These are phyloP conservation scores for Phytophthora pisi DNA, from an alignment of 352 stramenopile genomes.

Conservation along the genomic window DNA sequence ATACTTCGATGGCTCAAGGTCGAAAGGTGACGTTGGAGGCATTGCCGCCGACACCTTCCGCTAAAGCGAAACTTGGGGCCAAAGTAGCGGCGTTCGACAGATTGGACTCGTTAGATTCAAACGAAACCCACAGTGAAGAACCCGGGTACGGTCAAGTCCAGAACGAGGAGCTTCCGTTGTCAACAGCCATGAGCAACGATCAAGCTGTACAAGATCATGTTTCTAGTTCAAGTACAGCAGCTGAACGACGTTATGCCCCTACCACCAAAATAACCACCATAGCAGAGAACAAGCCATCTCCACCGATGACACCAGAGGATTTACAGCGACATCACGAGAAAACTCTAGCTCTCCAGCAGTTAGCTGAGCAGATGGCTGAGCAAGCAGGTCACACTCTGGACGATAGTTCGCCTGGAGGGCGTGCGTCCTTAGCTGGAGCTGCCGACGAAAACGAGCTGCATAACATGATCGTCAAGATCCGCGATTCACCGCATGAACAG, in stretches of 20 bases:
- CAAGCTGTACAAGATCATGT: neutral
- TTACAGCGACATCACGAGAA: constrained; percentile 20
- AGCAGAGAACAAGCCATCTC: constrained; percentile 6
- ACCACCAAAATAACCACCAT: neutral
- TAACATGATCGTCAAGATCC: constrained; percentile 56
- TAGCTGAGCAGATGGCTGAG: constrained; percentile 19
- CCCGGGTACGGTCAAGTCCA: constrained; percentile 1
- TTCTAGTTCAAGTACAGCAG: neutral
- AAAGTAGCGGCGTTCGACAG: constrained; percentile 21
- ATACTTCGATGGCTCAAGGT: constrained; percentile 27
- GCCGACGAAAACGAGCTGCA: constrained; percentile 31
- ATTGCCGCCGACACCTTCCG: constrained; percentile 23
- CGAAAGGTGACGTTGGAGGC: constrained; percentile 38
- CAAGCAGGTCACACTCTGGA: neutral
- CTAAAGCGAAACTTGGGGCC: constrained; percentile 15
- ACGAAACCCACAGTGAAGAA: constrained; percentile 6
- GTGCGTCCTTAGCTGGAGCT: constrained; percentile 23
- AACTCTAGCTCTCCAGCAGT: constrained; percentile 20
- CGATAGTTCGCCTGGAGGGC: constrained; percentile 11
- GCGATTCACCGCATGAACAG: constrained; percentile 48
- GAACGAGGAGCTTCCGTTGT: neutral
- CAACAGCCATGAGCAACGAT: neutral
- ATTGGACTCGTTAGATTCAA: constrained; percentile 16
- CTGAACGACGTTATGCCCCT: constrained; percentile 24
- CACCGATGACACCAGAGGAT: constrained; percentile 1